Base-by-base conservation (phyloP, 2,329 filamentous ascomycete genomes). In the Diaporthe ampelina region DNA sequence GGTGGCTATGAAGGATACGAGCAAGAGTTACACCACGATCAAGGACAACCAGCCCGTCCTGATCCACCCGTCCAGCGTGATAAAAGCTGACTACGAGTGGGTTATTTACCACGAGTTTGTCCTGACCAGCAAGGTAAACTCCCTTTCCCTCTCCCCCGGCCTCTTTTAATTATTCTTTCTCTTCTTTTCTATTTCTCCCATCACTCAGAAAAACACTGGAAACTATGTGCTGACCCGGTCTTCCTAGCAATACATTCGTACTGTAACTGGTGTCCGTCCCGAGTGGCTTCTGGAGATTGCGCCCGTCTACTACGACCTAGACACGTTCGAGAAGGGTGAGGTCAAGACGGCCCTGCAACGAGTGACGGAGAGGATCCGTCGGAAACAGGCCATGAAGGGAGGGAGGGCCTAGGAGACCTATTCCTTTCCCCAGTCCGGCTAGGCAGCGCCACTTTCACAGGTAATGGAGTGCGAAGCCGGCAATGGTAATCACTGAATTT, bases 91-190 rank as follows among this genome's bases (percentile, higher is more conserved):
- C 74, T 94, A 93, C 78, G 97, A 99, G 78, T 99, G 97, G 97
- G 94, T 99, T 35, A 87, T 99, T 35, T 99, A 99, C 85, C 98
- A 98, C 80, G 97, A 99, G 82, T 99, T 98, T 81, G 97, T 99
- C 17, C 90, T 99, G 73, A 99, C 97, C 0, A 97, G 94, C 70
- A 75, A 75, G 72, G 74, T 75, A 72, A 21, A 72, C 35, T 8
- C 13, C 1, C 11, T 56, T 45, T 35, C 50, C n/a, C n/a, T n/a
- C n/a, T n/a, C n/a, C n/a, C n/a, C 45, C 43, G 26, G n/a, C n/a
- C 37, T 13, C n/a, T 40, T 7, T 13, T 3, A 4, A 29, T 7
- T 35, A n/a, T 11, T 19, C 17, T 15, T 7, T 6, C 52, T n/a
- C n/a, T n/a, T 45, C 26, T 11, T 3, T 26, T n/a, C 13, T 19